Base-by-base conservation (phyloP, 1,139 yeast species). In the Diutina siamensis region DNA sequence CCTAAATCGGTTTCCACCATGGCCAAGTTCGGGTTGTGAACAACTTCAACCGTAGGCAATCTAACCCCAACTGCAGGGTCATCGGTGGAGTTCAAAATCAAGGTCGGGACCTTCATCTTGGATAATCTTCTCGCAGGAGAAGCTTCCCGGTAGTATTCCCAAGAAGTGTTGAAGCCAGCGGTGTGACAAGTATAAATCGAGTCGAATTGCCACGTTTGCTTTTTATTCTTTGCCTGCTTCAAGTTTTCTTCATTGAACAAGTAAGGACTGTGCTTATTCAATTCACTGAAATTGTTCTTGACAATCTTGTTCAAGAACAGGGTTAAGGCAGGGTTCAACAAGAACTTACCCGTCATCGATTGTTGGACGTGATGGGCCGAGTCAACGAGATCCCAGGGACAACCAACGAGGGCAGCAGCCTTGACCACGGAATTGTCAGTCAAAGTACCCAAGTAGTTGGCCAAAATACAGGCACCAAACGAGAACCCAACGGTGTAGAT, bases 401-500 rank as follows among this genome's bases (percentile, higher is more conserved):
- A 57, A 3, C 60, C 62, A 35, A 87, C 67, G 12, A 80, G 63
- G 22, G 76, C 72, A 3, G 92, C 88, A 7, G 88, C 85, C 40
- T 74, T 71, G 45, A 88, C 62, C 22, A 49, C 22, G 35, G 71
- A 66, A 12, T 75, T 61, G 20, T 77, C 81, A 53, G 82, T 83
- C 2, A 31, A n/a, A 55, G 78, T 81, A 33, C 94, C 95, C 36
- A 89, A 61, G 59, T 83, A 88, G 59, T 89, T 88, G 32, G 85
- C 74, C 48, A 87, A 64, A 49, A 87, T 73, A 1, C 84, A 76
- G 1, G 87, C 92, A n/a, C 97, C 97, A 53, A 89, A 80, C 9
- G 95, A 85, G 58, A 83, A 83, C 1, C 97, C 97, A 17, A 78
- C 81, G 1, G 82, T 74, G 60, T 78, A 87, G 35, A 89, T 68